phyloP scores from a whole-genome alignment of 306 rosid genomes.

The Potentilla sterilis region DNA sequence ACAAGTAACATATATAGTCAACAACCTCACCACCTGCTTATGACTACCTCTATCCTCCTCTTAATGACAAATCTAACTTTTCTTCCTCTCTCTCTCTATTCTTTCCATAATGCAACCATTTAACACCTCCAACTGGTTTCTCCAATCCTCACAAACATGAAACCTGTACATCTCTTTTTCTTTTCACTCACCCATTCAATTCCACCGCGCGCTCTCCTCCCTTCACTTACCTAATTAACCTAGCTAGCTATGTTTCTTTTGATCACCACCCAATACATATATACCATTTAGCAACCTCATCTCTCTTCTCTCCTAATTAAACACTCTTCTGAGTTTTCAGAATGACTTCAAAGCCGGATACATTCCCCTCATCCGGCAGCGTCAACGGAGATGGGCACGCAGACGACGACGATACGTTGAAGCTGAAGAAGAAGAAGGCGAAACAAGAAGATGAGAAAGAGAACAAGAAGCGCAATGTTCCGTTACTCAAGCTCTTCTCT shows the following conservation, averaged over 20 bases:
- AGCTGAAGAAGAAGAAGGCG: slow-evolving; percentile 19
- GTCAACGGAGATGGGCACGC: neutral
- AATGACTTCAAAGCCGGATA: slow-evolving; percentile 4
- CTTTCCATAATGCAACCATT: neutral
- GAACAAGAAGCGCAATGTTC: slow-evolving; percentile 47
- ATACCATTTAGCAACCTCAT: neutral
- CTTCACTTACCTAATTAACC: slow-evolving; percentile 3
- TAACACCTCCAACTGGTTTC: neutral
- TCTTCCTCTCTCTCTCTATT: neutral
- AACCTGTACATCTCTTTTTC: too few relatives aligned
- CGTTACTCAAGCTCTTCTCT: slow-evolving; percentile 59
- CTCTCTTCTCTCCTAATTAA: neutral
- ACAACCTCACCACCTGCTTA: neutral
- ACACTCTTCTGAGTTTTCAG: neutral
- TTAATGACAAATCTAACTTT: slow-evolving; percentile 24
- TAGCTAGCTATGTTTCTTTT: neutral
- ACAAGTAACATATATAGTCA: neutral
- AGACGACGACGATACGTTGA: neutral
- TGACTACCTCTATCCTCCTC: neutral
- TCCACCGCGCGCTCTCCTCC: neutral
- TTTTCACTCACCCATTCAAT: neutral
- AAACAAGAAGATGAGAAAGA: slow-evolving; percentile 24
- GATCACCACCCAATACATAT: neutral
- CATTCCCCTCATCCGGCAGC: slow-evolving; percentile 1
- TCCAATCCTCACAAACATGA: neutral